Conservation (phyloP, 176 grass and related monocot species). For the Triticum dicoccoides region DNA sequence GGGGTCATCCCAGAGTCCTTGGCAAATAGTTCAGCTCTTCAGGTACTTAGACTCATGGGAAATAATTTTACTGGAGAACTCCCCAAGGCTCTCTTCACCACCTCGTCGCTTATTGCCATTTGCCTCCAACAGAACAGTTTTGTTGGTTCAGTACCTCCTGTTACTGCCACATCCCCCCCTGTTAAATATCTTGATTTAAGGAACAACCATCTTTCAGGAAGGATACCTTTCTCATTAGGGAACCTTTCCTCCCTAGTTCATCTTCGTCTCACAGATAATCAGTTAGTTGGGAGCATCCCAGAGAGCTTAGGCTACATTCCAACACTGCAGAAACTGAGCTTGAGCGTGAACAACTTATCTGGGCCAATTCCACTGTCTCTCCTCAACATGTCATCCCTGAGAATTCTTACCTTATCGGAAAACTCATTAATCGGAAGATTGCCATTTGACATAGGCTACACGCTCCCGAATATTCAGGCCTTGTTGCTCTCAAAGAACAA, state of each 20-base stretch:
- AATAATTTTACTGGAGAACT: constrained; percentile 52
- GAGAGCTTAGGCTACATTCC: constrained; percentile 38
- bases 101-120: constrained; percentile 19
- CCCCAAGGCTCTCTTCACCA: constrained; percentile 39
- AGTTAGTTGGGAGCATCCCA: constrained; percentile 44
- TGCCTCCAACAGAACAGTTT: constrained; percentile 32
- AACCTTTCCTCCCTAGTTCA: constrained; percentile 33
- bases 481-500: constrained; percentile 26
- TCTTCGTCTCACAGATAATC: constrained; percentile 27
- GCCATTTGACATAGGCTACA: background rate
- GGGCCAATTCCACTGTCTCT: constrained; percentile 33
- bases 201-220: constrained; percentile 34
- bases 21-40: constrained; percentile 36
- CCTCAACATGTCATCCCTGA: constrained; percentile 36
- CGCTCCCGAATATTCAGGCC: constrained; percentile 1
- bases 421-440: constrained; percentile 28
- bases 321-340: background rate
- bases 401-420: background rate
- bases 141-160: constrained; percentile 23
- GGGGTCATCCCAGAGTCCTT: constrained; percentile 45
- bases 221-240: constrained; percentile 50
- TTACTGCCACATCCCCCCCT: background rate
- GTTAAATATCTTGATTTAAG: constrained; percentile 26
- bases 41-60: constrained; percentile 34
- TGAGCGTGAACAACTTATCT: constrained; percentile 20